Percentiles rank a stretch among this genome's conserved stretches.
Conservation (phyloP, 1,139 yeast species). For the Barnettozyma hawaiiensis region DNA sequence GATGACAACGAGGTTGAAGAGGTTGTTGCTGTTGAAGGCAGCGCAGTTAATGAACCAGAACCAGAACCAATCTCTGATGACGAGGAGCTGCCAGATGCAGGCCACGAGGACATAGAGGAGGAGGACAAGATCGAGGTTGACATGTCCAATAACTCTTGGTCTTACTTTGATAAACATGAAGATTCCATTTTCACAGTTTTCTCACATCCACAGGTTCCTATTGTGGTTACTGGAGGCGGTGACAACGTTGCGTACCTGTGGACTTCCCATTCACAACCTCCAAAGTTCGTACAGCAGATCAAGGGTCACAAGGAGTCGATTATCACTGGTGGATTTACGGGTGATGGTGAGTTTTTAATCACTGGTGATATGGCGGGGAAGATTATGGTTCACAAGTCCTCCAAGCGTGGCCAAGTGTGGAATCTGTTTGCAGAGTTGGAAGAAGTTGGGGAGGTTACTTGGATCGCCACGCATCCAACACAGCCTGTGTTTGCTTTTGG, state of each 20-base stretch:
- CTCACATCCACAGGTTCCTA: constrained; percentile 76
- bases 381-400: constrained; percentile 64
- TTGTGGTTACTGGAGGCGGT: constrained; percentile 84
- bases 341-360: constrained; percentile 71
- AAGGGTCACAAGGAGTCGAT: constrained; percentile 85
- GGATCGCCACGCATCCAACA: constrained; percentile 77
- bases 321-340: constrained; percentile 74
- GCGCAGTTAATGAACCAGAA: constrained; percentile 17
- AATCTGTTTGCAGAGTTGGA: constrained; percentile 61
- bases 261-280: constrained; percentile 86
- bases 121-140: constrained; percentile 53
- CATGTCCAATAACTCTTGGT: constrained; percentile 80
- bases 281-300: constrained; percentile 69
- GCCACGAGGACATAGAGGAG: constrained; percentile 9
- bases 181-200: constrained; percentile 79
- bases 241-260: constrained; percentile 86
- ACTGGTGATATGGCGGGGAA: constrained; percentile 96
- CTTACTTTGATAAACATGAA: constrained; percentile 82
- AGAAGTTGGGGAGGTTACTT: constrained; percentile 79
- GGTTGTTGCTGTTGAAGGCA: constrained; percentile 23
- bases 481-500: constrained; percentile 89
- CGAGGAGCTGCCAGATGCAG: constrained; percentile 33
- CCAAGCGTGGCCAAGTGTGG: constrained; percentile 82
- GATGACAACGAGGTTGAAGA: constrained; percentile 25
- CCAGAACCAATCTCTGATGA: constrained; percentile 32